These are phyloP conservation scores for Pseudogymnoascus sp. DNA, from an alignment of 2,329 filamentous ascomycete species.

Conservation along the genomic window DNA sequence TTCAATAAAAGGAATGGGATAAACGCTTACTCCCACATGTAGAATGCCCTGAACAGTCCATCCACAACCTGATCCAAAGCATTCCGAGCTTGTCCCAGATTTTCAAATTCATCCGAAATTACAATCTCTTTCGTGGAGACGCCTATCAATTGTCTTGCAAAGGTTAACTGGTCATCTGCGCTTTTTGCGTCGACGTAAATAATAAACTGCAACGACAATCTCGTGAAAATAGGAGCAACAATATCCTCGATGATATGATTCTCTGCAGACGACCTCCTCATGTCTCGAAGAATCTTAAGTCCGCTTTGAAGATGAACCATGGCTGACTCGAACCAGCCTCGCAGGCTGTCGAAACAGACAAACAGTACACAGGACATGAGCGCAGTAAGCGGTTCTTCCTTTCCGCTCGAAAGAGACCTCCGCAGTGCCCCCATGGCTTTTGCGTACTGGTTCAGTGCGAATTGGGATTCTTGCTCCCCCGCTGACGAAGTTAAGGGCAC, in stretches of 20 bases:
- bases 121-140: slow-evolving; percentile 9
- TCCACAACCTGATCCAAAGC: slow-evolving; percentile 19
- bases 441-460: slow-evolving; percentile 23
- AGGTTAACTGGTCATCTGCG: slow-evolving; percentile 13
- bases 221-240: slow-evolving; percentile 21
- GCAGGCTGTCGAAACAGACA: slow-evolving; percentile 24
- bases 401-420: slow-evolving; percentile 17
- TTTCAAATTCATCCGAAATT: slow-evolving; percentile 15
- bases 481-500: slow-evolving; percentile 9
- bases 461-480: slow-evolving; percentile 13
- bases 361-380: slow-evolving; percentile 26
- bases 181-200: slow-evolving; percentile 22
- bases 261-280: slow-evolving; percentile 7
- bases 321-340: slow-evolving; percentile 23
- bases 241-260: slow-evolving; percentile 17
- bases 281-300: slow-evolving; percentile 17
- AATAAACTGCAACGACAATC: slow-evolving; percentile 23
- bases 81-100: slow-evolving; percentile 19
- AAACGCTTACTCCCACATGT: slow-evolving; percentile 16
- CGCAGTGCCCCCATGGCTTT: slow-evolving; percentile 24
- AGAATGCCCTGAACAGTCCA: slow-evolving; percentile 21
- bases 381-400: slow-evolving; percentile 19
- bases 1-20: slow-evolving; percentile 13
- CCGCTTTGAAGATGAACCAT: slow-evolving; percentile 25
- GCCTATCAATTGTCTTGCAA: slow-evolving; percentile 17